These are phyloP conservation scores for Candida yuanshanica DNA, from an alignment of 805 yeast genomes.

Conservation along the genomic window DNA sequence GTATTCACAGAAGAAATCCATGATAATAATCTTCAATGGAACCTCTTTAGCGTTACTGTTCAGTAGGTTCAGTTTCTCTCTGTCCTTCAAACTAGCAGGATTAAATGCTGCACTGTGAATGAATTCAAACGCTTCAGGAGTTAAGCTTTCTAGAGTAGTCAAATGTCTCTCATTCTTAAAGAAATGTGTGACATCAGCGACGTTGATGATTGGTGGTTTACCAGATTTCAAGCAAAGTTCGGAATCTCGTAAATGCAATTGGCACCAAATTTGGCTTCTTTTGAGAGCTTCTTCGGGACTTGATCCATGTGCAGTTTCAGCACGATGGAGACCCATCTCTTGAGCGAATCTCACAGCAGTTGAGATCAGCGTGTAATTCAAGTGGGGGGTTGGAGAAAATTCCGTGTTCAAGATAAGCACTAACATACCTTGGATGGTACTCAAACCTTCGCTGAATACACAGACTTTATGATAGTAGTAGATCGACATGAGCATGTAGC, in stretches of 20 bases:
- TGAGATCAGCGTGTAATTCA: slow-evolving; percentile 35
- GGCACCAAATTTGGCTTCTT: slow-evolving; percentile 44
- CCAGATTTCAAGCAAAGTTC: slow-evolving; percentile 42
- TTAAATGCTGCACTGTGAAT: slow-evolving; percentile 1
- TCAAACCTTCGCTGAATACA: slow-evolving; percentile 44
- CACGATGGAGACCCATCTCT: slow-evolving; percentile 52
- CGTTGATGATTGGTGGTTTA: slow-evolving; percentile 41
- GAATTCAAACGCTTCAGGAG: neutral
- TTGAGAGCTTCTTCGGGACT: slow-evolving; percentile 30
- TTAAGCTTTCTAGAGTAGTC: neutral
- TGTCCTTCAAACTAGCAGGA: neutral
- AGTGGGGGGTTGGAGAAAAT: slow-evolving; percentile 33
- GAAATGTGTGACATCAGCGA: slow-evolving; percentile 27
- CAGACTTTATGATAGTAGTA: slow-evolving; percentile 48
- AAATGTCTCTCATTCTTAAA: slow-evolving; percentile 2
- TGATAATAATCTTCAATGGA: slow-evolving; percentile 7
- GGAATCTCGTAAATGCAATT: slow-evolving; percentile 41
- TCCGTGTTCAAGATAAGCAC: slow-evolving; percentile 36
- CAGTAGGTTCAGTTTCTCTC: neutral
- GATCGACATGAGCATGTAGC: slow-evolving; percentile 35
- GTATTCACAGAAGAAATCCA: slow-evolving; percentile 7
- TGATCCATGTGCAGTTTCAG: slow-evolving; percentile 36
- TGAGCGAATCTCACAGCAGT: slow-evolving; percentile 49
- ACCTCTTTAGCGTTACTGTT: slow-evolving; percentile 1
- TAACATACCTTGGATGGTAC: slow-evolving; percentile 46